Percentiles rank a stretch among this genome's conserved stretches.
phyloP scores from a whole-genome alignment of 2,329 filamentous ascomycete species.

The Penicillium sp. region DNA sequence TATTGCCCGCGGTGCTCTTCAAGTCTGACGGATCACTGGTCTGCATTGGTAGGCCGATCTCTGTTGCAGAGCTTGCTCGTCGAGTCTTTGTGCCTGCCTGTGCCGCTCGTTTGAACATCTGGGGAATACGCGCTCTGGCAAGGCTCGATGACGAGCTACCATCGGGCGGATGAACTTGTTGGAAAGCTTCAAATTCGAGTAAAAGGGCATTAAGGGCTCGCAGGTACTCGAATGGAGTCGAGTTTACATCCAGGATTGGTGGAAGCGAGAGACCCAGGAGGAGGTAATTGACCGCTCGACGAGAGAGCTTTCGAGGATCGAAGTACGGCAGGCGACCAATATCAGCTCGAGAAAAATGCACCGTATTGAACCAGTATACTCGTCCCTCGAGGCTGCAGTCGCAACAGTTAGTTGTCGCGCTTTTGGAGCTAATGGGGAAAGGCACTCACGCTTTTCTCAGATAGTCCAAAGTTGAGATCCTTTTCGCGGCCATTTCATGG shows the following conservation, averaged over 20 bases:
- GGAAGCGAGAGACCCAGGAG: constrained; percentile 88
- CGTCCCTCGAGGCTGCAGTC: constrained; percentile 74
- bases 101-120: constrained; percentile 69
- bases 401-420: background rate
- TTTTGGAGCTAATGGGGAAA: background rate
- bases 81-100: constrained; percentile 54
- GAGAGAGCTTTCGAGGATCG: constrained; percentile 73
- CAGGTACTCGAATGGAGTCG: constrained; percentile 76
- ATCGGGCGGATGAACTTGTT: constrained; percentile 75
- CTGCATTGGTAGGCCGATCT: constrained; percentile 53
- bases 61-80: constrained; percentile 55
- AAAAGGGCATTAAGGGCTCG: constrained; percentile 79
- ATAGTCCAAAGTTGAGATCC: constrained; percentile 91
- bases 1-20: constrained; percentile 42
- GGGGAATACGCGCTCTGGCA: constrained; percentile 70
- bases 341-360: constrained; percentile 81
- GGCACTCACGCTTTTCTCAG: constrained; percentile 75
- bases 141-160: constrained; percentile 64
- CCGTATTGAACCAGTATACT: constrained; percentile 97
- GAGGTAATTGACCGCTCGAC: constrained; percentile 88
- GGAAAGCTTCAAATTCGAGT: constrained; percentile 88
- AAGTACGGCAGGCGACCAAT: constrained; percentile 79
- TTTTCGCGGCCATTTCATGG: constrained; percentile 80
- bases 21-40: constrained; percentile 46
- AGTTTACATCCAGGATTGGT: constrained; percentile 77